phyloP scores from a whole-genome alignment of 495 filamentous ascomycete genomes.

The Aspergillus funiculosus region DNA sequence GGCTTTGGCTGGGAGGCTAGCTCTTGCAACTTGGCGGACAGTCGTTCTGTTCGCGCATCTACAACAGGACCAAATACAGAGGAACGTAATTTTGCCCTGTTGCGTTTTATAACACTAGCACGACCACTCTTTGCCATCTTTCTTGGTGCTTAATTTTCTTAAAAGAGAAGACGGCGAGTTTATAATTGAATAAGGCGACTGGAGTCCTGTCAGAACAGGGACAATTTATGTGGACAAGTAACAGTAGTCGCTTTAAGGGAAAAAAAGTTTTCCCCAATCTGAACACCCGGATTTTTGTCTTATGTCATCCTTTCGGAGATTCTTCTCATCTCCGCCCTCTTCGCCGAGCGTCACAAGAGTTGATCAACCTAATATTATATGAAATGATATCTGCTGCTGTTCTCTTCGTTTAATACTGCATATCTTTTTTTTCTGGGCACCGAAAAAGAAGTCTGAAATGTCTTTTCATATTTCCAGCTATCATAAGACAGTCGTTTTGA shows the following conservation, averaged over 20 bases:
- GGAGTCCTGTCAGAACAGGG: too few relatives aligned
- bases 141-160: background rate
- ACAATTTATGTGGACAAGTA: background rate
- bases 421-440: background rate
- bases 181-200: too few relatives aligned
- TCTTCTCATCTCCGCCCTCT: conserved; percentile 24
- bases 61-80: conserved; percentile 76
- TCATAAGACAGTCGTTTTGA: conserved; percentile 10
- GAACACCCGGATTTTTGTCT: too few relatives aligned
- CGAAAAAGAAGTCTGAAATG: conserved; percentile 19
- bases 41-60: conserved; percentile 64
- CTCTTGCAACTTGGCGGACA: conserved; percentile 74
- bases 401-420: background rate
- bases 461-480: conserved; percentile 17
- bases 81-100: conserved; percentile 67
- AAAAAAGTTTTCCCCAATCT: conserved; percentile 1
- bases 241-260: background rate
- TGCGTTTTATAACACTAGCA: conserved; percentile 67
- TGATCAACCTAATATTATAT: background rate
- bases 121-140: conserved; percentile 80
- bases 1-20: conserved; percentile 60
- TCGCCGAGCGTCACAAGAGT: conserved; percentile 1
- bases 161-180: too few relatives aligned
- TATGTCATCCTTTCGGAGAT: conserved; percentile 39
- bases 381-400: background rate